Conservation (phyloP, 148 eudicot genomes). For the Rhododendron molle region DNA sequence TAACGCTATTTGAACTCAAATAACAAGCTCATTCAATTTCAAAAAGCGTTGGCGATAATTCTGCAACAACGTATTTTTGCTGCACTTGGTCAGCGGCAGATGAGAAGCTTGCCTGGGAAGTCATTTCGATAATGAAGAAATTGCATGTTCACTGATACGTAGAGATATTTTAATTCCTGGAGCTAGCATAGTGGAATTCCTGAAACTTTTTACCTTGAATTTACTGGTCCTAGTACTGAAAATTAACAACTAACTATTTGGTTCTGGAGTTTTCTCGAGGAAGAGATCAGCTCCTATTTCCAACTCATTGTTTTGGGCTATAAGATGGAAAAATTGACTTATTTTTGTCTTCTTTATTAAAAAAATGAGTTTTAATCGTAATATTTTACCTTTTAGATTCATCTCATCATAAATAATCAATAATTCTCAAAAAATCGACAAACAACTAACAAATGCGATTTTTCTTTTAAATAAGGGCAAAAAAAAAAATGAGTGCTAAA, state of each 20-base stretch:
- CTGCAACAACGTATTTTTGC: conserved; percentile 32
- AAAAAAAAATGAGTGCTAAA: too few species aligned
- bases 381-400: too few species aligned
- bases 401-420: too few species aligned
- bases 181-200: background rate
- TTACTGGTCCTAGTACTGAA: background rate
- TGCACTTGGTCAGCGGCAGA: conserved; percentile 51
- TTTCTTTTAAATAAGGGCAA: too few species aligned
- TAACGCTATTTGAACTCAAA: background rate
- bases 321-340: background rate
- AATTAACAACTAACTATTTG: background rate
- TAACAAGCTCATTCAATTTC: background rate
- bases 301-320: background rate
- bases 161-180: background rate
- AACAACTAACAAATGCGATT: too few species aligned
- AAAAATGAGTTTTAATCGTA: too few species aligned
- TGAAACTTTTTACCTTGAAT: background rate
- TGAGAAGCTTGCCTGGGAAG: conserved; percentile 49
- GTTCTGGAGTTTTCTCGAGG: background rate
- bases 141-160: conserved; percentile 14
- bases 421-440: too few species aligned
- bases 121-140: conserved; percentile 37
- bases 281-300: background rate
- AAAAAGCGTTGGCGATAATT: background rate
- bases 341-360: too few species aligned